phyloP scores from a whole-genome alignment of 2,329 filamentous ascomycete genomes.

The Coleophoma cylindrospora region DNA sequence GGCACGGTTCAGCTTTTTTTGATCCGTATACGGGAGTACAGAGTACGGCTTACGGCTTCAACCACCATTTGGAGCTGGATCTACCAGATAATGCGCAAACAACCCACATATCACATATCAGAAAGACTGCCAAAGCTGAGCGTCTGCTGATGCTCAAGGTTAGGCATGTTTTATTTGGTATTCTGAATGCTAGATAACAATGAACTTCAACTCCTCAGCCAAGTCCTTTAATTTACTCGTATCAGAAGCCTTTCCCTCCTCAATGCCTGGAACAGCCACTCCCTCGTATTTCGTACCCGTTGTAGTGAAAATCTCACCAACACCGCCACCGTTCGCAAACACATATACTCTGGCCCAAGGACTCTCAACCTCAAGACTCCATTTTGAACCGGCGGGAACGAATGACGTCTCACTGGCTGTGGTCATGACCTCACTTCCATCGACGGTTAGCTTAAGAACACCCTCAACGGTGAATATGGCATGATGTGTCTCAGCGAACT shows the following conservation, averaged over 20 bases:
- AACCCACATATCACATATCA: too few relatives aligned
- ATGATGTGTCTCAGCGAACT: constrained; percentile 44
- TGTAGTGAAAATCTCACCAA: constrained; percentile 15
- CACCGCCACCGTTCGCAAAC: constrained; percentile 21
- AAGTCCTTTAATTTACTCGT: constrained; percentile 3
- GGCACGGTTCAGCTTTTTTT: too few relatives aligned
- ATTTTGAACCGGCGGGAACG: constrained; percentile 16
- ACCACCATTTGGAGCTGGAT: too few relatives aligned
- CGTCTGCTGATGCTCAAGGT: too few relatives aligned
- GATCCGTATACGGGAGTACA: too few relatives aligned
- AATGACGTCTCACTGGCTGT: constrained; percentile 18
- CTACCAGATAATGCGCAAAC: too few relatives aligned
- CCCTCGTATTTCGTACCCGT: constrained; percentile 11
- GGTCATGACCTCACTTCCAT: constrained; percentile 18
- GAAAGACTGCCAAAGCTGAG: too few relatives aligned
- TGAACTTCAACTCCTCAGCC: constrained; percentile 11
- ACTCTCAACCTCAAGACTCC: constrained; percentile 10
- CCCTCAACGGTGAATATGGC: constrained; percentile 46
- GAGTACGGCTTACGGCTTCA: too few relatives aligned
- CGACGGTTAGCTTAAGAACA: constrained; percentile 33
- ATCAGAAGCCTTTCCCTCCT: not conserved
- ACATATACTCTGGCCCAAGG: constrained; percentile 17
- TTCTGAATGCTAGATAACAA: not conserved
- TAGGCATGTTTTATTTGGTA: too few relatives aligned
- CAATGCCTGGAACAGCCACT: constrained; percentile 6